phyloP scores from a whole-genome alignment of 192 early-diverging fungal genomes.

The Entomortierella lignicola region DNA sequence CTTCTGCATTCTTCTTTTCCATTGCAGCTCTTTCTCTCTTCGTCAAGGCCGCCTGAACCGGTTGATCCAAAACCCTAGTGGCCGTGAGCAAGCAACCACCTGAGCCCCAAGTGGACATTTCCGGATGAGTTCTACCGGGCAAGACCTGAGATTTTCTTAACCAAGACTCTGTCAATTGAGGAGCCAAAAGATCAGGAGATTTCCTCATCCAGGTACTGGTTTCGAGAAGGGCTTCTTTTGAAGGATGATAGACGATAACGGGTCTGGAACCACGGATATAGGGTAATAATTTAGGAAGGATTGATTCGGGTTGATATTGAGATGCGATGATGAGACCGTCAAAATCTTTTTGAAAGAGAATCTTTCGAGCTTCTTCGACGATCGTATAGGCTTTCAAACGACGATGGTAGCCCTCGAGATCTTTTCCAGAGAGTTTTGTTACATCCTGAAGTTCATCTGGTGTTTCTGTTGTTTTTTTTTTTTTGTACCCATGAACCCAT shows the following conservation, averaged over 20 bases:
- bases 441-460: constrained; percentile 68
- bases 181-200: constrained; percentile 78
- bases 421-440: constrained; percentile 59
- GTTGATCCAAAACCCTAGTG: constrained; percentile 63
- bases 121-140: constrained; percentile 82
- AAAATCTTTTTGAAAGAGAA: constrained; percentile 70
- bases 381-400: constrained; percentile 61
- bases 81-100: constrained; percentile 79
- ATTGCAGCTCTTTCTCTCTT: constrained; percentile 42
- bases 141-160: constrained; percentile 89
- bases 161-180: constrained; percentile 92
- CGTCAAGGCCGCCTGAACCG: constrained; percentile 49
- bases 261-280: constrained; percentile 87
- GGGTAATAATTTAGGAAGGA: constrained; percentile 76
- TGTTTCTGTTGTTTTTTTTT: constrained; percentile 27
- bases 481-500: neutral
- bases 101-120: constrained; percentile 80
- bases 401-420: constrained; percentile 64
- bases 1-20: constrained; percentile 45
- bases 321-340: constrained; percentile 86
- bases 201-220: constrained; percentile 75
- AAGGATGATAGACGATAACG: constrained; percentile 84
- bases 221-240: constrained; percentile 73
- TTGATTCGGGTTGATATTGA: constrained; percentile 76
- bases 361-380: constrained; percentile 62